Base-by-base conservation (phyloP, 2,329 filamentous ascomycete genomes). In the Proliferodiscus dingleyae region DNA sequence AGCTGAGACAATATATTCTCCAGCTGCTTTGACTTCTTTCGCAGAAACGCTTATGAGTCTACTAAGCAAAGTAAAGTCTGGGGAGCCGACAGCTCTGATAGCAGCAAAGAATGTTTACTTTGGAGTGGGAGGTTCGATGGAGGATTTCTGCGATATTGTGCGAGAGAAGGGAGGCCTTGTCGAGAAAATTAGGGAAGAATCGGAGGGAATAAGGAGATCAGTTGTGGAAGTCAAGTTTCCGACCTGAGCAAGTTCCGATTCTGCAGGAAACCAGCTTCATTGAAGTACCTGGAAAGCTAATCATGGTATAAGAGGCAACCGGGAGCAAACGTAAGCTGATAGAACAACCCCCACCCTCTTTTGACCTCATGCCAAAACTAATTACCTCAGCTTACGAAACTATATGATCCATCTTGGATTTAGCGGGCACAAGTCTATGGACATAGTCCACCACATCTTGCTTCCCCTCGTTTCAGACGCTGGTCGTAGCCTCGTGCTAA, bases 1-100 rank as follows among this genome's bases (percentile, higher is more conserved):
- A 1, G 85, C 86, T 1, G 87, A 93, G 66, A 93, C 87, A 0
- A 91, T 93, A 36, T 93, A 93, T 66, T 88, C 83, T 2, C 86
- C 85, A 0, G 80, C 81, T 46, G 83, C 85, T 0, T 73, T 89
- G 18, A 68, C 71, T 28, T 74, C 80, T 0, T 93, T 91, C 60
- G 78, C 82, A 1, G 77, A 84, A 30, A 81, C 81, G 4, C 69
- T 89, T 10, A 72, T 84, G 33, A 68, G 68, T 3, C 67, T 87
- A 13, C 67, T 89, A 36, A 61, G 71, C 16, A 64, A 39, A 54
- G 61, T 37, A 58, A 43, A 56, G 56, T 28, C 23, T 2, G 54
- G 61, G 2, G 60, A 61, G 3, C 69, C 72, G 28, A 54, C 33
- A 39, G 81, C 83, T 1, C 69, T 89, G 16, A 75, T 91, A 4